A percentile compares a stretch with the other conserved stretches of the same genome.
Conservation (phyloP, 345 rosid species). For the Rhodomyrtus tomentosa region DNA sequence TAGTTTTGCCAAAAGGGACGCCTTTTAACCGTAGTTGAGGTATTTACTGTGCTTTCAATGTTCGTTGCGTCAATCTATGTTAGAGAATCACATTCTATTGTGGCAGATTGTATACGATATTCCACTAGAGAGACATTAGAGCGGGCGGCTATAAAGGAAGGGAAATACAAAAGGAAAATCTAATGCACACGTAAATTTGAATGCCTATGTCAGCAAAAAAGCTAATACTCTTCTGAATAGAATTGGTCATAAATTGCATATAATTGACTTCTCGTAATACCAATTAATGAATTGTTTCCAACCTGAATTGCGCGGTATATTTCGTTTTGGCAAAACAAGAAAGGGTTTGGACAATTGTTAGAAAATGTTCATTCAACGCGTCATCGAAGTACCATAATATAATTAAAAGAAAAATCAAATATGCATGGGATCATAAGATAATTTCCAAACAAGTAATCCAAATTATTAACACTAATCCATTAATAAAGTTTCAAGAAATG, state of each 20-base stretch:
- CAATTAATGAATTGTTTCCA: neutral
- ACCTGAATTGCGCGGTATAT: neutral
- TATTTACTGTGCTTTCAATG: neutral
- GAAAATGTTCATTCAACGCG: neutral
- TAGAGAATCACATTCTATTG: neutral
- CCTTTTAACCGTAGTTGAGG: neutral
- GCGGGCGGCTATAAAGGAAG: neutral
- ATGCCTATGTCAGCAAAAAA: neutral
- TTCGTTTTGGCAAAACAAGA: neutral
- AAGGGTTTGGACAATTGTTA: neutral
- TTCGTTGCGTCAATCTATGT: neutral
- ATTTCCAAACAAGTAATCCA: neutral
- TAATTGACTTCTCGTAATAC: neutral
- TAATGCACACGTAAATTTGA: neutral
- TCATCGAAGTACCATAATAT: neutral
- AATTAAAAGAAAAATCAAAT: neutral
- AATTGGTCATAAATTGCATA: neutral
- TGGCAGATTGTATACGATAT: neutral
- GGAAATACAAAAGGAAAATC: neutral
- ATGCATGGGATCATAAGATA: neutral
- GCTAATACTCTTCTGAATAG: neutral
- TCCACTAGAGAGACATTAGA: neutral
- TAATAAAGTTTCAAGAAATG: neutral
- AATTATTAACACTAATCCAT: neutral
- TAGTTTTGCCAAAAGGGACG: neutral